Evolutionary conservation across 108 stramenopile species (phyloP).

Genomic region (Discostella pseudostelligera): DNA sequence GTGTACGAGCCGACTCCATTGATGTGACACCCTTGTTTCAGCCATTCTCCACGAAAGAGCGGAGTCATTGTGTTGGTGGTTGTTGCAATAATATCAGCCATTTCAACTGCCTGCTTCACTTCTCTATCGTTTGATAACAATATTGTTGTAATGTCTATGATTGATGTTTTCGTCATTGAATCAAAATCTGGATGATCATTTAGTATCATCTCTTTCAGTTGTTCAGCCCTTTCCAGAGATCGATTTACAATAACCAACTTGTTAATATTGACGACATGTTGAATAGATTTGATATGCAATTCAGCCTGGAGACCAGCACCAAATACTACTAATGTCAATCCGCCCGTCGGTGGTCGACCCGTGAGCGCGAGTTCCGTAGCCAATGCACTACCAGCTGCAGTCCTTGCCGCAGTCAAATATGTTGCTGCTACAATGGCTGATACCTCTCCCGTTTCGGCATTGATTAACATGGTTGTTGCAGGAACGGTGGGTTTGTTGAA

Average conservation of each 20-base stretch:
- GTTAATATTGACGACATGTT: slow-evolving; percentile 48
- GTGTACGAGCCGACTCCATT: slow-evolving; percentile 79
- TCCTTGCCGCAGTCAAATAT: slow-evolving; percentile 80
- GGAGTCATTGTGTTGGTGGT: slow-evolving; percentile 71
- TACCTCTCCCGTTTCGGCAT: slow-evolving; percentile 68
- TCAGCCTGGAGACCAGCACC: slow-evolving; percentile 82
- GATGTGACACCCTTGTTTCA: slow-evolving; percentile 61
- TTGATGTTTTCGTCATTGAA: slow-evolving; percentile 4
- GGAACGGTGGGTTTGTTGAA: slow-evolving; percentile 64
- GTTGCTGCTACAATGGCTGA: slow-evolving; percentile 68
- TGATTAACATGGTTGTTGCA: slow-evolving; percentile 65
- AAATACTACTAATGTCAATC: slow-evolving; percentile 63
- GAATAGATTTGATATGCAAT: slow-evolving; percentile 65
- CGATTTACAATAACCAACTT: slow-evolving; percentile 75
- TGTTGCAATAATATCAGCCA: slow-evolving; percentile 65
- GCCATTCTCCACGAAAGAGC: slow-evolving; percentile 49
- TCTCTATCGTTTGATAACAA: slow-evolving; percentile 38
- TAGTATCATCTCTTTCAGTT: slow-evolving; percentile 32
- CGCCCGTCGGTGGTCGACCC: slow-evolving; percentile 18
- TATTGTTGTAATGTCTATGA: slow-evolving; percentile 31
- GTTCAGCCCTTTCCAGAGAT: slow-evolving; percentile 53
- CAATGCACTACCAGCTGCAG: slow-evolving; percentile 75
- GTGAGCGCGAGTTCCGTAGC: slow-evolving; percentile 50
- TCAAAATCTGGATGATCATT: slow-evolving; percentile 14
- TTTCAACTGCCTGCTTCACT: slow-evolving; percentile 41